Conservation (phyloP, 768 basidiomycete genomes). For the Phallus indusiatus region DNA sequence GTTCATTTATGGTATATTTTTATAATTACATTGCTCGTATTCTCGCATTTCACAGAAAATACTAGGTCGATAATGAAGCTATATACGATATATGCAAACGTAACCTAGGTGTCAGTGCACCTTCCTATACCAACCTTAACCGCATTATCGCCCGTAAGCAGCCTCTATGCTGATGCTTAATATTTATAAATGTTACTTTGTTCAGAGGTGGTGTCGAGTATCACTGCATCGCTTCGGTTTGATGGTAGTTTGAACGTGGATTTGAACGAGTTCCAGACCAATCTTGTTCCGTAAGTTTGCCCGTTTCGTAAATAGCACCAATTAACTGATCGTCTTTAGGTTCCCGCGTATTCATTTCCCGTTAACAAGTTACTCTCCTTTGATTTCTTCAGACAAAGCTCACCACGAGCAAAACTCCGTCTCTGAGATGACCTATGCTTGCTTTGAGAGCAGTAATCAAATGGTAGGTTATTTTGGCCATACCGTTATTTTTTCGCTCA, state of each 20-base stretch:
- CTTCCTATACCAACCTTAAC: slow-evolving; percentile 58
- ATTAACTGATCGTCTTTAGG: slow-evolving; percentile 16
- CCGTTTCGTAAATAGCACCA: not conserved
- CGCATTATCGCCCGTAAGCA: slow-evolving; percentile 44
- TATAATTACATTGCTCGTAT: not conserved
- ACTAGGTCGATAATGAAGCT: slow-evolving; percentile 75
- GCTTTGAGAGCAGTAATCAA: slow-evolving; percentile 71
- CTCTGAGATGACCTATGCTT: slow-evolving; percentile 61
- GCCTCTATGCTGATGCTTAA: not conserved
- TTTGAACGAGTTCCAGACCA: slow-evolving; percentile 63
- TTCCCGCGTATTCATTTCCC: slow-evolving; percentile 66
- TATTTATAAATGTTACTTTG: not conserved
- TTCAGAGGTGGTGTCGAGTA: slow-evolving; percentile 43
- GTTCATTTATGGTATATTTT: slow-evolving; percentile 84
- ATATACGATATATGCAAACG: slow-evolving; percentile 56
- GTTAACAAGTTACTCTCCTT: slow-evolving; percentile 56
- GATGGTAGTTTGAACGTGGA: slow-evolving; percentile 59
- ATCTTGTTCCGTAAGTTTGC: slow-evolving; percentile 44
- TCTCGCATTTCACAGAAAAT: not conserved
- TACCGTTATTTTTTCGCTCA: not conserved
- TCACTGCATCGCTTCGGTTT: slow-evolving; percentile 44
- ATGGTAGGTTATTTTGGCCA: slow-evolving; percentile 29
- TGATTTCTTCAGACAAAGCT: slow-evolving; percentile 54
- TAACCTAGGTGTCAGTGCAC: slow-evolving; percentile 46
- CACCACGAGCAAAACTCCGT: slow-evolving; percentile 64